A percentile compares a stretch with the other conserved stretches of the same genome.
These are phyloP conservation scores for Pharus latifolius DNA, from an alignment of 176 grass and related monocot genomes.

Conservation along the genomic window DNA sequence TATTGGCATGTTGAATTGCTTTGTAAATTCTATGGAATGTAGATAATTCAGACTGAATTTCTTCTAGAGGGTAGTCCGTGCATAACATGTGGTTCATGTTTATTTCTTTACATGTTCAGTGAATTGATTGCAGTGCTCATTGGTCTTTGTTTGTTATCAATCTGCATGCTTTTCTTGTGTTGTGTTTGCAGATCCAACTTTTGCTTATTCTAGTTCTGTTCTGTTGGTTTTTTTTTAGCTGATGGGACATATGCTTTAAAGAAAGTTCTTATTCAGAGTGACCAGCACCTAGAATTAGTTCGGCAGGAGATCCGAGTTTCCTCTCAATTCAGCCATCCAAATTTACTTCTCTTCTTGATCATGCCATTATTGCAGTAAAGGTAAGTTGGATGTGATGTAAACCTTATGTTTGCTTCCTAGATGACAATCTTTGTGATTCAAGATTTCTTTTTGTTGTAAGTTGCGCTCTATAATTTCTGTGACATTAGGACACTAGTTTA, in stretches of 20 bases:
- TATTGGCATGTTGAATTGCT: no score
- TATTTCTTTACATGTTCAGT: neutral
- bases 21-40: neutral
- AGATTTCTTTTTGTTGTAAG: neutral
- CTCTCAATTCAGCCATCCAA: slow-evolving; percentile 80
- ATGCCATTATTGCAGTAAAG: slow-evolving; percentile 79
- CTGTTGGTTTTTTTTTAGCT: slow-evolving; percentile 31
- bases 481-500: neutral
- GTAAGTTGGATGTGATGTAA: slow-evolving; percentile 17
- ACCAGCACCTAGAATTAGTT: slow-evolving; percentile 70
- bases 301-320: slow-evolving; percentile 72
- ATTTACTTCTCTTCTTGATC: slow-evolving; percentile 88
- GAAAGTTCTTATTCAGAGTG: slow-evolving; percentile 72
- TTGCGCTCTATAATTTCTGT: neutral
- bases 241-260: slow-evolving; percentile 88
- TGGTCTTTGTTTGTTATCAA: neutral
- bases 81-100: neutral
- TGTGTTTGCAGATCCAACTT: neutral
- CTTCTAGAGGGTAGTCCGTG: neutral
- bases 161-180: neutral
- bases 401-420: neutral
- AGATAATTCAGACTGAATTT: neutral
- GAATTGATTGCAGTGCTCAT: neutral
- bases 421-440: neutral
- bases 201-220: slow-evolving; percentile 2